Evolutionary conservation across 805 yeast genomes (phyloP).

Genomic region (Yamadazyma nakazawae): DNA sequence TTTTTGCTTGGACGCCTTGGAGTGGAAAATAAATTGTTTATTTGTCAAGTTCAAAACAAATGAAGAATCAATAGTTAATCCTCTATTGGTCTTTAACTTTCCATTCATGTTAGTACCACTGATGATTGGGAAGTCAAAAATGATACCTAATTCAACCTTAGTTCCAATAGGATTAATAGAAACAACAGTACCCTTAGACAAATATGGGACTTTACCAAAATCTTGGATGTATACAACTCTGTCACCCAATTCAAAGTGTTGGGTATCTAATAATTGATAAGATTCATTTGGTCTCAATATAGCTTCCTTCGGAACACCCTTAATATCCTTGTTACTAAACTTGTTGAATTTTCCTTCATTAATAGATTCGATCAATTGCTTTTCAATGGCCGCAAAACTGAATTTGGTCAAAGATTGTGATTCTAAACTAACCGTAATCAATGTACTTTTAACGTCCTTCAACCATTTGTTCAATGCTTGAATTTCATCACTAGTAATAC

Average conservation of each 20-base stretch:
- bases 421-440: slow-evolving; percentile 67
- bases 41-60: slow-evolving; percentile 73
- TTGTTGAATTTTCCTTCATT: slow-evolving; percentile 44
- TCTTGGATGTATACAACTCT: slow-evolving; percentile 81
- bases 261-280: slow-evolving; percentile 65
- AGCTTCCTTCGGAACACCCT: slow-evolving; percentile 82
- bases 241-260: slow-evolving; percentile 82
- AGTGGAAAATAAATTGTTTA: slow-evolving; percentile 73
- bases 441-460: slow-evolving; percentile 43
- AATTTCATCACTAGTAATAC: slow-evolving; percentile 41
- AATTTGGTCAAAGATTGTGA: slow-evolving; percentile 72
- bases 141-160: slow-evolving; percentile 64
- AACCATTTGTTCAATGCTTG: slow-evolving; percentile 47
- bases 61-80: slow-evolving; percentile 77
- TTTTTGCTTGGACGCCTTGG: slow-evolving; percentile 52
- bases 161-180: slow-evolving; percentile 57
- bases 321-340: slow-evolving; percentile 53
- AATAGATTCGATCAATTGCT: slow-evolving; percentile 41
- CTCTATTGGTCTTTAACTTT: slow-evolving; percentile 72
- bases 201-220: slow-evolving; percentile 85
- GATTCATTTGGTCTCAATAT: slow-evolving; percentile 74
- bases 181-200: slow-evolving; percentile 86
- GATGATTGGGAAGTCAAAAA: slow-evolving; percentile 79
- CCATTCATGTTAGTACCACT: slow-evolving; percentile 85
- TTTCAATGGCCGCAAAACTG: slow-evolving; percentile 67